phyloP scores from a whole-genome alignment of 352 stramenopile species.

The Phytophthora pisi region DNA sequence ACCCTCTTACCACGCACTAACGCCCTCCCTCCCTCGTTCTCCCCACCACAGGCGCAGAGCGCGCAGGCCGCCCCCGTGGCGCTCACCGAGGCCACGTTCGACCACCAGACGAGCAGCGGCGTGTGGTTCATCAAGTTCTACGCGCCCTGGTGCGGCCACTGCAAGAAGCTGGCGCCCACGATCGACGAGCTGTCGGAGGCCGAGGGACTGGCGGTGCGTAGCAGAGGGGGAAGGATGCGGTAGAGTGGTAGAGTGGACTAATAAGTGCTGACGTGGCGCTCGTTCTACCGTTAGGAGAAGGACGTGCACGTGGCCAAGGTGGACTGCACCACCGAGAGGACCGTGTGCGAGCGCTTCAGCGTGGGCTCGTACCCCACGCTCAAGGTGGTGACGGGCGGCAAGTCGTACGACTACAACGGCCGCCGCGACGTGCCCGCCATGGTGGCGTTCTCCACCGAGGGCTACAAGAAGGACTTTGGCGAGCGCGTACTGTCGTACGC shows the following conservation, averaged over 20 bases:
- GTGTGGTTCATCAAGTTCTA: conserved; percentile 89
- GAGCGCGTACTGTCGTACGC: conserved; percentile 60
- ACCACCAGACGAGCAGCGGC: conserved; percentile 53
- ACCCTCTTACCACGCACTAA: neutral
- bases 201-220: conserved; percentile 25
- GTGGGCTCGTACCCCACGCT: conserved; percentile 85
- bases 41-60: conserved; percentile 10
- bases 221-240: too few species aligned
- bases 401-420: conserved; percentile 77
- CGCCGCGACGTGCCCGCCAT: conserved; percentile 63
- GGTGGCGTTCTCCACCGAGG: conserved; percentile 53
- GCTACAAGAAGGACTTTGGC: conserved; percentile 76
- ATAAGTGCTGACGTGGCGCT: neutral
- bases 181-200: conserved; percentile 64
- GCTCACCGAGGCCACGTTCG: conserved; percentile 63
- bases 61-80: conserved; percentile 33
- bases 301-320: conserved; percentile 70
- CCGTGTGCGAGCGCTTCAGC: conserved; percentile 80
- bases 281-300: conserved; percentile 12
- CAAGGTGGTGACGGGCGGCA: conserved; percentile 67
- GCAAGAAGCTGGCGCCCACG: conserved; percentile 75
- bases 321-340: conserved; percentile 78
- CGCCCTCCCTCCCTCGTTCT: neutral
- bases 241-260: neutral
- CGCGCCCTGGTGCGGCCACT: conserved; percentile 85